Evolutionary conservation across 2,329 filamentous ascomycete genomes (phyloP).

Genomic region (Thelonectria blattea): DNA sequence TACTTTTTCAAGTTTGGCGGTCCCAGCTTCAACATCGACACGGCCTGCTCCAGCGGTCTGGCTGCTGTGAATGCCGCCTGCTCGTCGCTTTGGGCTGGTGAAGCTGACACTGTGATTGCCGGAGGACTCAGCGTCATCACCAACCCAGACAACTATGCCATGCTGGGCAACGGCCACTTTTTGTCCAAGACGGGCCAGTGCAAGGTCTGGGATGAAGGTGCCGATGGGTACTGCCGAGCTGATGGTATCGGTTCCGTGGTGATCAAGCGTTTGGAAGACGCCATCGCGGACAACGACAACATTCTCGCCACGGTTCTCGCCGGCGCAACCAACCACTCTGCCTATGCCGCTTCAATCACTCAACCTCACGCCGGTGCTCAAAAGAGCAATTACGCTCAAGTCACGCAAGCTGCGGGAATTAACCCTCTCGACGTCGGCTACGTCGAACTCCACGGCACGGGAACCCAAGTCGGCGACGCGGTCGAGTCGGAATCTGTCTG

Average conservation of each 20-base stretch:
- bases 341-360: conserved; percentile 73
- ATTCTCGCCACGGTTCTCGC: conserved; percentile 67
- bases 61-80: conserved; percentile 74
- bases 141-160: conserved; percentile 69
- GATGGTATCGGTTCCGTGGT: conserved; percentile 56
- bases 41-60: conserved; percentile 78
- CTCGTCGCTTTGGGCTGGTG: conserved; percentile 70
- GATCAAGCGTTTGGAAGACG: conserved; percentile 57
- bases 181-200: conserved; percentile 54
- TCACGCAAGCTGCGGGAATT: conserved; percentile 75
- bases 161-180: conserved; percentile 69
- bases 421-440: conserved; percentile 80
- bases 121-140: conserved; percentile 75
- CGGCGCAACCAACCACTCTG: conserved; percentile 73
- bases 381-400: conserved; percentile 63
- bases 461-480: conserved; percentile 85
- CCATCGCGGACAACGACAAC: conserved; percentile 65
- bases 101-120: conserved; percentile 81
- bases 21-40: conserved; percentile 75
- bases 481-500: conserved; percentile 83
- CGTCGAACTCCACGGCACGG: conserved; percentile 84
- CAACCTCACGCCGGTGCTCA: conserved; percentile 71
- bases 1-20: conserved; percentile 81
- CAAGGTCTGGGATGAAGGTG: conserved; percentile 62
- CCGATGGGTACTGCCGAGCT: conserved; percentile 63